Base-by-base conservation (phyloP, 495 filamentous ascomycete species). In the Xylaria cubensis region DNA sequence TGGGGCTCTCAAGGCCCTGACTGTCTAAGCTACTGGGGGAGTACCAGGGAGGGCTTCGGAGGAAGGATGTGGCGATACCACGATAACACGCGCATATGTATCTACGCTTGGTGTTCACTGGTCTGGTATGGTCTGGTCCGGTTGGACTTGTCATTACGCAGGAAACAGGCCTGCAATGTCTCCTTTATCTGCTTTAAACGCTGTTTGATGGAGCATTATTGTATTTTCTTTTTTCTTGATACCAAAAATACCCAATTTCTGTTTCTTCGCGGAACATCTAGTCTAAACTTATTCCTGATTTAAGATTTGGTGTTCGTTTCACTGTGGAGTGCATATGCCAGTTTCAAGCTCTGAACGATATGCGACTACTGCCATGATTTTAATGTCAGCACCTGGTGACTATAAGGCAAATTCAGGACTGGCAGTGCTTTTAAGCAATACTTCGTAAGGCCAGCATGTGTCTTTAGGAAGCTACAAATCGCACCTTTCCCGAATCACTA, bases 81-180 rank as follows among this genome's bases (percentile, higher is more conserved):
- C 70, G 51, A 59, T 39, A n/a, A 29, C 59, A 72, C 63, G 70
- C 41, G 70, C 69, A 66, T 67, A 72, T 61, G 70, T 63, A 67
- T 72, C 50, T 39, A 72, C 63, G 70, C 24, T 62, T 34, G 69
- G 69, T 70, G 68, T 70, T 70, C 58, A 41, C 46, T 64, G 68
- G 68, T 63, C 13, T 51, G 67, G 13, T 48, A 24, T 55, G 51
- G 51, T 56, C 5, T 17, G 55, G 55, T 34, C 55, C 44, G 53
- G 39, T 46, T n/a, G 44, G n/a, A 41, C 34, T 64, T 64, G 29
- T 70, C 68, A 53, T 64, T 63, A 50, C 42, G 58, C 56, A 62
- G 68, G 53, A 64, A 63, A 55, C 46, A 48, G 56, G 26, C 26
- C 67, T 69, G 68, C 44, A 39, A 41, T 53, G n/a, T 70, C 41